Percentiles rank a stretch among this genome's conserved stretches.
Conservation (phyloP, 306 rosid genomes). For the Psophocarpus tetragonolobus region DNA sequence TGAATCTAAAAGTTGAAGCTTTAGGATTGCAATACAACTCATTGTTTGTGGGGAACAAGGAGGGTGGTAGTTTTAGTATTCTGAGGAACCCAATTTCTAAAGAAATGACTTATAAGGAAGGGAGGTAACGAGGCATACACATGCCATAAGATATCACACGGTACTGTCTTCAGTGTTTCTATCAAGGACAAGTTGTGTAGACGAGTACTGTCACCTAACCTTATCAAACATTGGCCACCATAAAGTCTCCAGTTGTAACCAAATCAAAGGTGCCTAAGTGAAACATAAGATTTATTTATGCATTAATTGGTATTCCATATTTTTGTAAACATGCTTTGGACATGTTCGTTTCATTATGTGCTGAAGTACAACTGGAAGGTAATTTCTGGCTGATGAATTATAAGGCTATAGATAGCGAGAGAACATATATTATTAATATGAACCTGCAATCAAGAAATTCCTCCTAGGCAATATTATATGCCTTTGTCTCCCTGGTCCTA, state of each 20-base stretch:
- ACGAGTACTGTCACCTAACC: neutral
- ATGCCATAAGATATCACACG: neutral
- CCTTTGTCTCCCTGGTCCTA: no score
- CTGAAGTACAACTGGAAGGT: neutral
- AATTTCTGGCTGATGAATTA: neutral
- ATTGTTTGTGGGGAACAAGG: neutral
- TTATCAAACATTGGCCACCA: neutral
- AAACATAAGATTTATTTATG: neutral
- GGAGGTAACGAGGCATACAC: neutral
- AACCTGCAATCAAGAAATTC: no score
- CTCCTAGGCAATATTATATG: constrained; percentile 27
- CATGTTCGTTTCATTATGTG: constrained; percentile 5
- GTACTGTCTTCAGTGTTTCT: neutral
- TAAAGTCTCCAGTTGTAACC: neutral
- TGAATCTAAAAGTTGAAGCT: neutral
- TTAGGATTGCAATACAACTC: neutral
- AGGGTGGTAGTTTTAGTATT: neutral
- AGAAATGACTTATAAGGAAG: neutral
- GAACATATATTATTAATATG: neutral
- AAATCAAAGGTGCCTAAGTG: neutral
- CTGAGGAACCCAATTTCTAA: neutral
- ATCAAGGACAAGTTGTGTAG: neutral
- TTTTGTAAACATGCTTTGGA: constrained; percentile 25
- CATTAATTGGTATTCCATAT: neutral
- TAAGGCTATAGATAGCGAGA: neutral